Evolutionary conservation across 1,284 basidiomycete genomes (phyloP).

Genomic region (Sutorius eximius): DNA sequence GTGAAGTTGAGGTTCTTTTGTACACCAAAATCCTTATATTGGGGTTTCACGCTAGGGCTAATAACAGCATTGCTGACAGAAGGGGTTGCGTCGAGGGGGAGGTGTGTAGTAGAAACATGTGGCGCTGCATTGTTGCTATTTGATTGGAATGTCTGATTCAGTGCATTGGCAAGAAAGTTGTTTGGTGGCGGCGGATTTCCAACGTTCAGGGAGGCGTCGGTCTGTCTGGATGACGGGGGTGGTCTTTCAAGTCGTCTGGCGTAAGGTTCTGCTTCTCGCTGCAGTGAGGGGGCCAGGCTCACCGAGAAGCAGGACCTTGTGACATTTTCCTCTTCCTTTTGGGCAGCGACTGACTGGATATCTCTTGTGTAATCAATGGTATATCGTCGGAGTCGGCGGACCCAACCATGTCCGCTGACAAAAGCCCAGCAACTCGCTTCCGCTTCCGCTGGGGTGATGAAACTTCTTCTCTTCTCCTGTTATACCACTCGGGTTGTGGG

Average conservation of each 20-base stretch:
- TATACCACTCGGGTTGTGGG: slow-evolving; percentile 12
- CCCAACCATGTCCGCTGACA: neutral
- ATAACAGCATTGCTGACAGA: slow-evolving; percentile 3
- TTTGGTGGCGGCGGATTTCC: neutral
- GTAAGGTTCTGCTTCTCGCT: slow-evolving; percentile 31
- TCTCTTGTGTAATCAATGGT: neutral
- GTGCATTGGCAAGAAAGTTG: slow-evolving; percentile 27
- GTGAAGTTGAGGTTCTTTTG: slow-evolving; percentile 25
- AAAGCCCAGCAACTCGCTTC: slow-evolving; percentile 7
- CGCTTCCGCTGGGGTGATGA: slow-evolving; percentile 13
- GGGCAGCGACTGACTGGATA: neutral
- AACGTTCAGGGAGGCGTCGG: neutral
- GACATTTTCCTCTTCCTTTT: slow-evolving; percentile 25
- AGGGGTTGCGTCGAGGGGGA: neutral
- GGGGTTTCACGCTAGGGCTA: slow-evolving; percentile 3
- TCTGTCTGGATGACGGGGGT: slow-evolving; percentile 2
- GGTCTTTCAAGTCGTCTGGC: slow-evolving; percentile 26
- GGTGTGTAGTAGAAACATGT: slow-evolving; percentile 6
- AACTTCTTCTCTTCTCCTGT: neutral
- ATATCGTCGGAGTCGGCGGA: neutral
- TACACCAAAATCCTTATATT: slow-evolving; percentile 28
- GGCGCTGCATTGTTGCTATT: slow-evolving; percentile 20
- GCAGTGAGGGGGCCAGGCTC: slow-evolving; percentile 33
- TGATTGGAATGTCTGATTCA: slow-evolving; percentile 28
- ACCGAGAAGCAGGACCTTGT: slow-evolving; percentile 33